phyloP scores from a whole-genome alignment of 2,329 filamentous ascomycete species.

The Calcarisporium arbuscula region DNA sequence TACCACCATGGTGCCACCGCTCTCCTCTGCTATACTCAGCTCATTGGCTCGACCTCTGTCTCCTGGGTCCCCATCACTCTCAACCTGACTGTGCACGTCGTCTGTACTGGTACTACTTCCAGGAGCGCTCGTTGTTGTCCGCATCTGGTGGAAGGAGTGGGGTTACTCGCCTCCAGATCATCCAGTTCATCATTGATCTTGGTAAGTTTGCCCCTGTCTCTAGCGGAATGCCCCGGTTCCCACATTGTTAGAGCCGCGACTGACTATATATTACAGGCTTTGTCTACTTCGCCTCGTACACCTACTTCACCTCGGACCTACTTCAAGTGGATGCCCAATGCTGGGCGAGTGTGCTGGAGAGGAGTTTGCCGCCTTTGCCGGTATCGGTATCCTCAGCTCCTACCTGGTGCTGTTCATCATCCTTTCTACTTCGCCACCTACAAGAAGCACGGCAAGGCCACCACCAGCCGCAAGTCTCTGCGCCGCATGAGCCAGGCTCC shows the following conservation, averaged over 20 bases:
- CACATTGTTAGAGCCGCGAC: no score
- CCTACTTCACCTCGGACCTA: constrained; percentile 93
- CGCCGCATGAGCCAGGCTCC: constrained; percentile 59
- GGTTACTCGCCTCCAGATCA: constrained; percentile 96
- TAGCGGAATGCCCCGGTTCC: no score
- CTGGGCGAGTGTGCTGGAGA: constrained; percentile 86
- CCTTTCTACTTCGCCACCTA: constrained; percentile 98
- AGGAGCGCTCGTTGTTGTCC: constrained; percentile 90
- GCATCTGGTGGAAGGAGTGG: constrained; percentile 99
- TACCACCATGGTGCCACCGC: constrained; percentile 98
- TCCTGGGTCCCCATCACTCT: constrained; percentile 93
- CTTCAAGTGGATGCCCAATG: constrained; percentile 77
- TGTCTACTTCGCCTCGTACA: constrained; percentile 99
- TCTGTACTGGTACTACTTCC: constrained; percentile 99
- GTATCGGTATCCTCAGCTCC: constrained; percentile 85
- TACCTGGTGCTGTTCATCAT: constrained; percentile 98
- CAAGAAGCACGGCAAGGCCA: constrained; percentile 74
- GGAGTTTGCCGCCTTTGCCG: constrained; percentile 91
- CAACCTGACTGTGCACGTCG: constrained; percentile 90
- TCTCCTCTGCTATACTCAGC: constrained; percentile 94
- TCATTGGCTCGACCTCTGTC: constrained; percentile 85
- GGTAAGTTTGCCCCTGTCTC: constrained; percentile 50
- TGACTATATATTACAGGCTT: constrained; percentile 58
- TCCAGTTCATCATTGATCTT: constrained; percentile 94
- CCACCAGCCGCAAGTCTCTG: constrained; percentile 72